Base-by-base conservation (phyloP, 2,329 filamentous ascomycete genomes). In the Exophiala calicioides region DNA sequence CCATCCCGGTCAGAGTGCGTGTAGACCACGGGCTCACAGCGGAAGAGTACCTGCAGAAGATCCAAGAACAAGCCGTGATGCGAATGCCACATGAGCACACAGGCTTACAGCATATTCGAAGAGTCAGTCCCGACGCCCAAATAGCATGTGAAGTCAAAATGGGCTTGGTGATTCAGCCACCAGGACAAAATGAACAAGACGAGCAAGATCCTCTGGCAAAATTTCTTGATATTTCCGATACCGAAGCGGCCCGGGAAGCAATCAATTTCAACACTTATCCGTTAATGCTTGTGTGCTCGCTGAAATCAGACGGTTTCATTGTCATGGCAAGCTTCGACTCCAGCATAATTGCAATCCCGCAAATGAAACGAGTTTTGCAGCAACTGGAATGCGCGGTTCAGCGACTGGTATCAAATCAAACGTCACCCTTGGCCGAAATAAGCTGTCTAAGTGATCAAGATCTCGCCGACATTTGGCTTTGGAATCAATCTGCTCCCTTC, bases 241-340 rank as follows among this genome's bases (percentile, higher is more conserved):
- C 26, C 8, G 34, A 37, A 24, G 34, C 34, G 6, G 34, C 34
- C 1, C 6, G 26, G 20, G 34, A 37, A 21, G 34, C 34, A 24
- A 37, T 34, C 0, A 72, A 74, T 47, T 76, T 76, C 59, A 75
- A 75, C 42, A 73, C 73, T 1, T 84, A 84, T 59, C 76, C 80
- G 1, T 73, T 86, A 23, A 84, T 85, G 70, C 66, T 85, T 15
- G 81, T 84, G 31, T 85, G 81, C 61, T 81, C 77, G 3, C 66
- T 84, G 13, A 75, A 79, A 26, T 69, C 74, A 2, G 68, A 72
- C 50, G 74, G 77, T 1, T 78, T 85, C 59, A 63, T 77, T 12
- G 69, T 82, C 45, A 82, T 81, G 68, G 80, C 81, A 1, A 82
- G 81, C 57, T 84, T 84, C 57, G 81, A 86, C 58, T 80, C 80